phyloP scores from a whole-genome alignment of 768 basidiomycete species.

The Udeniomyces megalosporus region DNA sequence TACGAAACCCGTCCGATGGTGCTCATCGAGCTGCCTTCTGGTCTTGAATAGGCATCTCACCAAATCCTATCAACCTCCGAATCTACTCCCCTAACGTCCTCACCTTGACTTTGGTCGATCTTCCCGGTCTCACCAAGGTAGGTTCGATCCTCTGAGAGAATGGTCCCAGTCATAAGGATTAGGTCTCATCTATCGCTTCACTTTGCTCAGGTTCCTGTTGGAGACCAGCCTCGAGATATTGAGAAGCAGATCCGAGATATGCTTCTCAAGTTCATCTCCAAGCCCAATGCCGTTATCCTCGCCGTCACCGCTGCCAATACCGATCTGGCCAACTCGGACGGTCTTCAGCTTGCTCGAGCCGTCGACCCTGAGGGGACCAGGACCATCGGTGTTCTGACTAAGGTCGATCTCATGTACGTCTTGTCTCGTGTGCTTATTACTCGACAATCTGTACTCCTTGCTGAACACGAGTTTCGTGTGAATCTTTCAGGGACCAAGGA shows the following conservation, averaged over 20 bases:
- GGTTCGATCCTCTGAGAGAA: not conserved
- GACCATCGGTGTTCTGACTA: slow-evolving; percentile 96
- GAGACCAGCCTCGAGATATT: slow-evolving; percentile 91
- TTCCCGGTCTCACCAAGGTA: slow-evolving; percentile 63
- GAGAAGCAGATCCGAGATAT: slow-evolving; percentile 96
- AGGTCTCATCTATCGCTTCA: not conserved
- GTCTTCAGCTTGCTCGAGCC: slow-evolving; percentile 85
- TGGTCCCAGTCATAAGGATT: not conserved
- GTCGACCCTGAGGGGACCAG: slow-evolving; percentile 92
- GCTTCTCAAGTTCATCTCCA: slow-evolving; percentile 86
- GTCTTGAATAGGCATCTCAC: slow-evolving; percentile 57
- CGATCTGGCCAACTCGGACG: slow-evolving; percentile 97
- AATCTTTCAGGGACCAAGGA: slow-evolving; percentile 63
- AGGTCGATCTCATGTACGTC: slow-evolving; percentile 90
- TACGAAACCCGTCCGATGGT: too few species aligned
- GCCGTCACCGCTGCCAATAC: slow-evolving; percentile 92
- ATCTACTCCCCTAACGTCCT: slow-evolving; percentile 95
- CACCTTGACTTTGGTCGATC: slow-evolving; percentile 90
- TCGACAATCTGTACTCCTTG: not conserved
- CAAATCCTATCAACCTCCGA: slow-evolving; percentile 89
- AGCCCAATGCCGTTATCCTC: slow-evolving; percentile 87
- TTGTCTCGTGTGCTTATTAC: not conserved
- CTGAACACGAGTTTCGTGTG: not conserved
- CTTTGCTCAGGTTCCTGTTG: slow-evolving; percentile 61
- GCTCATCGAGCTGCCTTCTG: too few species aligned